phyloP scores from a whole-genome alignment of 768 basidiomycete species.

The Filobasidium floriforme region DNA sequence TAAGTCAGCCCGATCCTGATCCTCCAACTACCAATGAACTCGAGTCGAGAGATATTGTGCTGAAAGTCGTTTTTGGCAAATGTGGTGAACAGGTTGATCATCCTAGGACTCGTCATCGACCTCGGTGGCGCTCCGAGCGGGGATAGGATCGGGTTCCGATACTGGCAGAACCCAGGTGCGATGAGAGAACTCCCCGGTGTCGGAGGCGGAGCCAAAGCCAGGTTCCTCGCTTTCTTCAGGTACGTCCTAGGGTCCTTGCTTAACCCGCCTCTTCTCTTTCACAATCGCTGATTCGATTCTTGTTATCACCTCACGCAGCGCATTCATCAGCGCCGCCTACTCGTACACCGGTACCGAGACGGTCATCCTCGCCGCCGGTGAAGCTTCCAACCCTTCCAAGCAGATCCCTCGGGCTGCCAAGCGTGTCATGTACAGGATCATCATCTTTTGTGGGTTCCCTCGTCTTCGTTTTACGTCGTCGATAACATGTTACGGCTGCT shows the following conservation, averaged over 20 bases:
- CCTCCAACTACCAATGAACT: background rate
- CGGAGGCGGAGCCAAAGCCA: conserved; percentile 22
- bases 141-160: conserved; percentile 29
- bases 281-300: no score
- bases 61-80: no score
- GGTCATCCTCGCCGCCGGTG: conserved; percentile 58
- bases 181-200: conserved; percentile 28
- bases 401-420: conserved; percentile 70
- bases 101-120: conserved; percentile 31
- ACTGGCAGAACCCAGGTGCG: conserved; percentile 30
- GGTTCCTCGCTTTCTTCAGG: conserved; percentile 44
- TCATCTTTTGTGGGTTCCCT: conserved; percentile 10
- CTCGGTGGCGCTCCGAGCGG: conserved; percentile 29
- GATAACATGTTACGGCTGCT: no score
- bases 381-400: conserved; percentile 67
- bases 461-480: no score
- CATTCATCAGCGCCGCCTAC: conserved; percentile 58
- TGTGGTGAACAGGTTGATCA: conserved; percentile 9
- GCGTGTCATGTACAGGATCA: conserved; percentile 54
- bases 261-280: no score
- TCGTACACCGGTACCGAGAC: conserved; percentile 50
- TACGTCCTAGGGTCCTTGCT: conserved; percentile 40
- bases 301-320: conserved; percentile 26
- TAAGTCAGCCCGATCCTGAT: conserved; percentile 9
- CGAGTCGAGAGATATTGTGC: no score